These are phyloP conservation scores for Lactarius hatsudake DNA, from an alignment of 768 basidiomycete genomes.

Conservation along the genomic window DNA sequence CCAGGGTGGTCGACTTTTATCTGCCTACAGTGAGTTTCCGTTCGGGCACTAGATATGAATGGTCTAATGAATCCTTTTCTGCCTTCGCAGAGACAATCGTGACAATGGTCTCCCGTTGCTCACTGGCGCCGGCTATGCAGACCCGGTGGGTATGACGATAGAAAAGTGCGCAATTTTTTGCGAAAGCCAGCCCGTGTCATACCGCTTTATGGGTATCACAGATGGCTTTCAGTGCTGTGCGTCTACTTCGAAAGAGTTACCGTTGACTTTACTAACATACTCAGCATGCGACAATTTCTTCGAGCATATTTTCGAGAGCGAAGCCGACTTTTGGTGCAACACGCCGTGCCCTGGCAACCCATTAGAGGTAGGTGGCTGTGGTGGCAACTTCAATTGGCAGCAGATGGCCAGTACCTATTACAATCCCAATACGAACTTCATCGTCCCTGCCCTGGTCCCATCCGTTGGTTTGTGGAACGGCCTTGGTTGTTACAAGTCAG, in stretches of 20 bases:
- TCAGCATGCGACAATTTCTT: slow-evolving; percentile 7
- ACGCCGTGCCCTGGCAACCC: slow-evolving; percentile 58
- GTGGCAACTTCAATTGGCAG: slow-evolving; percentile 31
- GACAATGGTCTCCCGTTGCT: slow-evolving; percentile 38
- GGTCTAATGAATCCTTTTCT: neutral
- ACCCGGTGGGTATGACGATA: slow-evolving; percentile 57
- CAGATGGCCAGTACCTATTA: slow-evolving; percentile 54
- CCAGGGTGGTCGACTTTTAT: neutral
- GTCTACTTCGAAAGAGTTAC: neutral
- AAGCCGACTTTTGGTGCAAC: slow-evolving; percentile 47
- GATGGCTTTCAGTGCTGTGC: slow-evolving; percentile 60
- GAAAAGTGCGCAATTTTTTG: slow-evolving; percentile 47
- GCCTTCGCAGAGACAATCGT: neutral
- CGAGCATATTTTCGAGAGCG: slow-evolving; percentile 48
- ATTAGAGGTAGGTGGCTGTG: slow-evolving; percentile 56
- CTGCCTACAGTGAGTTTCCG: neutral
- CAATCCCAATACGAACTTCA: slow-evolving; percentile 41
- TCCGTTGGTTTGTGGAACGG: slow-evolving; percentile 62
- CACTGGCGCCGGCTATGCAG: slow-evolving; percentile 43
- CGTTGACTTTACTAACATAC: too few relatives aligned
- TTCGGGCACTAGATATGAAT: neutral
- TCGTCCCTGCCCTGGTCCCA: slow-evolving; percentile 47
- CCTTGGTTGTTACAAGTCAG: slow-evolving; percentile 69
- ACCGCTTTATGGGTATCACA: slow-evolving; percentile 66
- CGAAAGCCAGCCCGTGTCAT: slow-evolving; percentile 37